These are phyloP conservation scores for Podospora tetraspora DNA, from an alignment of 495 filamentous ascomycete genomes.

Conservation along the genomic window DNA sequence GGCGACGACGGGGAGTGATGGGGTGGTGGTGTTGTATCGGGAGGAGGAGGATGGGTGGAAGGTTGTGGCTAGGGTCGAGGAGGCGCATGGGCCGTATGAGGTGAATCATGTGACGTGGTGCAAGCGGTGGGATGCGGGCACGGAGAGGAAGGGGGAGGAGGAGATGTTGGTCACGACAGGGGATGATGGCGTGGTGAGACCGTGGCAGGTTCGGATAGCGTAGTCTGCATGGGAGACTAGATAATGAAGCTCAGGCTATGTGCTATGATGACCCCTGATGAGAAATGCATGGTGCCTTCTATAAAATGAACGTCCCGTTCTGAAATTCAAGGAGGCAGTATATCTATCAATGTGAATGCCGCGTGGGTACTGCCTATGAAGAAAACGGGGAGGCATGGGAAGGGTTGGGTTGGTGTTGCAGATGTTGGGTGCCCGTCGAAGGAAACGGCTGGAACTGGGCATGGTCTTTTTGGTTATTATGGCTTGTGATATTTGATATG, in stretches of 20 bases:
- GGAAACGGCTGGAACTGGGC: neutral
- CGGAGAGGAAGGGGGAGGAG: constrained; percentile 48
- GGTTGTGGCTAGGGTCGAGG: constrained; percentile 56
- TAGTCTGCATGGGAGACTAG: neutral
- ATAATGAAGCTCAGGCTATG: constrained; percentile 1
- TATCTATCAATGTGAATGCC: neutral
- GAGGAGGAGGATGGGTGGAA: constrained; percentile 61
- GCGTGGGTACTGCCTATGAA: neutral
- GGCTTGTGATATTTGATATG: neutral
- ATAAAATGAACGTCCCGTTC: neutral
- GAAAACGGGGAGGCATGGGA: neutral
- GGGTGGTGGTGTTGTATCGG: constrained; percentile 74
- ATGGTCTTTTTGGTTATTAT: neutral
- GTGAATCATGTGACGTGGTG: constrained; percentile 87
- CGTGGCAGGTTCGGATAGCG: constrained; percentile 51
- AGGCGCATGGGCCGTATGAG: constrained; percentile 85
- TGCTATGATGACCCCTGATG: neutral
- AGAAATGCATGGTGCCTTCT: neutral
- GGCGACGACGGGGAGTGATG: constrained; percentile 81
- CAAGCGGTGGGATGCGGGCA: constrained; percentile 50
- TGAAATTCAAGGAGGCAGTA: neutral
- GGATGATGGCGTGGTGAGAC: constrained; percentile 71
- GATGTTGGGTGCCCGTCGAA: neutral
- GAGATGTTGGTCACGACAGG: constrained; percentile 76
- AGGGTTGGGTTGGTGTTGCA: neutral